Evolutionary conservation across 768 basidiomycete species (phyloP).

Genomic region (Gyrodon lividus): DNA sequence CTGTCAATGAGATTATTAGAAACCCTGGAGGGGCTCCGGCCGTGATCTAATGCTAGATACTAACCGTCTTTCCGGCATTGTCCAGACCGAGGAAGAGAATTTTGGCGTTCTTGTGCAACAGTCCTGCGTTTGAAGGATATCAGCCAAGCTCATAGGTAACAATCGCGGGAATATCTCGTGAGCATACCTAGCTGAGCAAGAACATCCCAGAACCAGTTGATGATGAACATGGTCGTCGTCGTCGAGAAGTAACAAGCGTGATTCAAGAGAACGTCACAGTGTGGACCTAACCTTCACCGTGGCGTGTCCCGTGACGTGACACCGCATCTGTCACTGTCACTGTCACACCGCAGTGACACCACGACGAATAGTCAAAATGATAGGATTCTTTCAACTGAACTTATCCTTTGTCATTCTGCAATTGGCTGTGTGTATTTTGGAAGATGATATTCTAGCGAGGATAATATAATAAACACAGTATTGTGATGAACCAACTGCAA

Average conservation of each 20-base stretch:
- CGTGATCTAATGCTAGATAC: constrained; percentile 22
- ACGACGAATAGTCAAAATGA: too few species aligned
- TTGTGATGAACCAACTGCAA: background rate
- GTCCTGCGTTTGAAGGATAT: constrained; percentile 47
- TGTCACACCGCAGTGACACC: constrained; percentile 12
- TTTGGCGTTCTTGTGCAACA: constrained; percentile 98
- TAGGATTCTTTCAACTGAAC: too few species aligned
- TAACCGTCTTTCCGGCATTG: constrained; percentile 98
- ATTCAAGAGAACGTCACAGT: constrained; percentile 21
- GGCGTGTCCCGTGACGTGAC: constrained; percentile 22
- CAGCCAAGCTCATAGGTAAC: constrained; percentile 1
- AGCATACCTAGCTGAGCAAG: constrained; percentile 86
- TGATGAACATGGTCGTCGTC: constrained; percentile 64
- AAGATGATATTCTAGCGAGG: background rate
- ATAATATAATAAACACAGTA: background rate
- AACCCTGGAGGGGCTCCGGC: background rate
- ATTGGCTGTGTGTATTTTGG: background rate
- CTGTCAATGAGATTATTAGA: constrained; percentile 39
- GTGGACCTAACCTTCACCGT: constrained; percentile 1
- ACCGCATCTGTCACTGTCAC: background rate
- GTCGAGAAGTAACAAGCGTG: constrained; percentile 19
- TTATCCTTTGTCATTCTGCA: too few species aligned
- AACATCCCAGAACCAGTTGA: constrained; percentile 97
- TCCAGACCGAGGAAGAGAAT: constrained; percentile 98
- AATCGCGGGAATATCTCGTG: background rate